Evolutionary conservation across 2,329 filamentous ascomycete genomes (phyloP).

Genomic region (Xylogone sp.): DNA sequence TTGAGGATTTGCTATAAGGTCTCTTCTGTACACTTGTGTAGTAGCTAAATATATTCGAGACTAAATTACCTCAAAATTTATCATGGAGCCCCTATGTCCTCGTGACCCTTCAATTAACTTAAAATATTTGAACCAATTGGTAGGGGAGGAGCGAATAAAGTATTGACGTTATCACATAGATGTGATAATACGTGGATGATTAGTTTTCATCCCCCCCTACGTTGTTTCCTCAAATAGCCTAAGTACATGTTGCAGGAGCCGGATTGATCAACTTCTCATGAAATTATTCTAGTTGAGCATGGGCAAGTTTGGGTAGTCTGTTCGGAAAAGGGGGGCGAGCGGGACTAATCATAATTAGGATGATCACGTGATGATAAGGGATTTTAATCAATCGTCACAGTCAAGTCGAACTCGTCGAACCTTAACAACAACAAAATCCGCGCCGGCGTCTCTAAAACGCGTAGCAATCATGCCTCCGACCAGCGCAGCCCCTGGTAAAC

Average conservation of each 20-base stretch:
- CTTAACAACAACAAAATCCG: no score
- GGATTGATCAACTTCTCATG: not conserved
- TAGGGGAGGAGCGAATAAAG: no score
- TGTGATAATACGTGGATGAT: no score
- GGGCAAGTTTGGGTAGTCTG: not conserved
- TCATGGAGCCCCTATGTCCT: no score
- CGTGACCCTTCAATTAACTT: no score
- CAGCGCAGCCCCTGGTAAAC: constrained; percentile 27
- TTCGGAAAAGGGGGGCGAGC: not conserved
- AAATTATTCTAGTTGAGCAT: not conserved
- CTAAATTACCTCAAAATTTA: not conserved
- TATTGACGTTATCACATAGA: no score
- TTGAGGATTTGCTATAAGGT: not conserved
- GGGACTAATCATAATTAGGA: no score
- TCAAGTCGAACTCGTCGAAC: no score
- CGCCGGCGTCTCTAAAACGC: not conserved
- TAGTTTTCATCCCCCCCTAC: no score
- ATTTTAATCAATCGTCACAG: not conserved
- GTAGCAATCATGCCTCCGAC: constrained; percentile 34
- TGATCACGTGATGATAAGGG: constrained; percentile 7
- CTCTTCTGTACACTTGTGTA: not conserved
- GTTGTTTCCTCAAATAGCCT: no score
- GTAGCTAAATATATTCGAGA: not conserved
- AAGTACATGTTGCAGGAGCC: not conserved
- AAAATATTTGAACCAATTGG: no score